Percentiles rank a stretch among this genome's conserved stretches.
phyloP scores from a whole-genome alignment of 331 rosid genomes.

The Pyracantha coccinea region DNA sequence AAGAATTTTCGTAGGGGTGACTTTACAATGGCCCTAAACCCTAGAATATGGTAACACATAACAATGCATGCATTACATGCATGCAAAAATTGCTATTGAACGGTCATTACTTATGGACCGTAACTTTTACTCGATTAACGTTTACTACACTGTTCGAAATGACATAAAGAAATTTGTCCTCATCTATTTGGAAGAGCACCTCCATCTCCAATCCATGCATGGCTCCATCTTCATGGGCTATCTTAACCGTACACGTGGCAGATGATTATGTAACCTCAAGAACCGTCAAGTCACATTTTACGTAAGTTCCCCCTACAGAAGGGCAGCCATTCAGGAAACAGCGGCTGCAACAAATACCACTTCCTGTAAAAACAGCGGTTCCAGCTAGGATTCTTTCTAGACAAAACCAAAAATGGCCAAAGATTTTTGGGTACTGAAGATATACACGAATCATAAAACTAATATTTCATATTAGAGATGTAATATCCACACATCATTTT shows the following conservation, averaged over 20 bases:
- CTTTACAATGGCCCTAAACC: neutral
- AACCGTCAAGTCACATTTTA: neutral
- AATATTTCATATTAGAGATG: too few species aligned
- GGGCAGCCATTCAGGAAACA: slow-evolving; percentile 34
- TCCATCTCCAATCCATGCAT: too few species aligned
- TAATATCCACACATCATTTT: too few species aligned
- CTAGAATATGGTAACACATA: neutral
- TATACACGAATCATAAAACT: too few species aligned
- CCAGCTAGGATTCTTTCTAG: neutral
- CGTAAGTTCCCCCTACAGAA: neutral
- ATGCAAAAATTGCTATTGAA: neutral
- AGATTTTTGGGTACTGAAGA: too few species aligned
- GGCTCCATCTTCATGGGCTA: neutral
- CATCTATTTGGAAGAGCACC: slow-evolving; percentile 43
- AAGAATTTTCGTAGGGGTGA: neutral
- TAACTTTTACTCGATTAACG: slow-evolving; percentile 1
- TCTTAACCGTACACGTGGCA: slow-evolving; percentile 36
- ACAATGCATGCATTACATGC: neutral
- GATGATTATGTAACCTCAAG: neutral
- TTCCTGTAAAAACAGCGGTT: slow-evolving; percentile 23
- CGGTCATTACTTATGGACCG: neutral
- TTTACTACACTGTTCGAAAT: slow-evolving; percentile 29
- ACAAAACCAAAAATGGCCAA: too few species aligned
- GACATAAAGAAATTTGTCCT: slow-evolving; percentile 62
- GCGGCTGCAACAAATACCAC: slow-evolving; percentile 46